These are phyloP conservation scores for Kwoniella sp. DNA, from an alignment of 768 basidiomycete genomes.

Conservation along the genomic window DNA sequence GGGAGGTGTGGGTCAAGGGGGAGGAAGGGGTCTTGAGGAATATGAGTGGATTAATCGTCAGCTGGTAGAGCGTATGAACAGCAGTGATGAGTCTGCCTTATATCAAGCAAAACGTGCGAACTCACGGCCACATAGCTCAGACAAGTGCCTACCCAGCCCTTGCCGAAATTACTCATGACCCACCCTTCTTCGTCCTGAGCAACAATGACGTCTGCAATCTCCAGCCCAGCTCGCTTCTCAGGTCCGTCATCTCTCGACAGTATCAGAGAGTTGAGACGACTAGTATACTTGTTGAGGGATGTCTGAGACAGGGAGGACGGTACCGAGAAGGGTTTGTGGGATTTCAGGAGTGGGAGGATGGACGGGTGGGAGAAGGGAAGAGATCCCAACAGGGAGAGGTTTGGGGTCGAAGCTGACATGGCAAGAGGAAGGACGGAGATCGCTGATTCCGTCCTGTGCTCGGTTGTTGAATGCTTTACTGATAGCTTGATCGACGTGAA, in stretches of 20 bases:
- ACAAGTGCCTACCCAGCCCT: slow-evolving; percentile 33
- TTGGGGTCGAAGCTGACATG: background rate
- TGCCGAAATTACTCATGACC: slow-evolving; percentile 40
- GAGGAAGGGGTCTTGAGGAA: background rate
- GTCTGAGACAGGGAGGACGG: slow-evolving; percentile 32
- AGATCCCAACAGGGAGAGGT: slow-evolving; percentile 25
- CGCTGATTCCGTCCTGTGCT: no score
- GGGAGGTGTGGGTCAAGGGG: slow-evolving; percentile 1
- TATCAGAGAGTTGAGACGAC: slow-evolving; percentile 23
- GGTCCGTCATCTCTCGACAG: slow-evolving; percentile 15
- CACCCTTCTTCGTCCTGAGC: slow-evolving; percentile 42
- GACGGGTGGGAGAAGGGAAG: slow-evolving; percentile 33
- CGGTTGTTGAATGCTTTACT: no score
- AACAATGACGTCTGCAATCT: slow-evolving; percentile 29
- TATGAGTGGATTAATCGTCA: no score
- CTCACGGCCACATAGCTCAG: slow-evolving; percentile 23
- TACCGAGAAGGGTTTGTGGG: slow-evolving; percentile 31
- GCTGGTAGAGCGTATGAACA: no score
- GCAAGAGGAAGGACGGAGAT: background rate
- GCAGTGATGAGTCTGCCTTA: no score
- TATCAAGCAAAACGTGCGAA: no score
- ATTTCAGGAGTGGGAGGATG: slow-evolving; percentile 27
- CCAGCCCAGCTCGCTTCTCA: slow-evolving; percentile 22
- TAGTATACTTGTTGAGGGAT: slow-evolving; percentile 26
- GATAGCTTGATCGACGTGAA: no score